Base-by-base conservation (phyloP, 1,139 yeast species). In the Suhomyces anneliseae region DNA sequence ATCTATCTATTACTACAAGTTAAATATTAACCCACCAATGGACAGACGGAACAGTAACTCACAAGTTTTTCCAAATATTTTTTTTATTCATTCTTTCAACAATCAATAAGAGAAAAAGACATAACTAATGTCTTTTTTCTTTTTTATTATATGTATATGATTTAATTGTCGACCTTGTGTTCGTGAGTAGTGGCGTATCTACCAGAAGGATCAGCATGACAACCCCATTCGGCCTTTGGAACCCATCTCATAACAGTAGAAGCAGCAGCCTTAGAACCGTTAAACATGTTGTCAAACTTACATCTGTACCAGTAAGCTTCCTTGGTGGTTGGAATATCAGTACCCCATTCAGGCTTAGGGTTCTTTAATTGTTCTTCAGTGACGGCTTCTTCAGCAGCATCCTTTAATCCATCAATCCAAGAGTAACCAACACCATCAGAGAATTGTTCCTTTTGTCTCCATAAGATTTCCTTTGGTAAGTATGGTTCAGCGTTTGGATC, bases 221-320 rank as follows among this genome's bases (percentile, higher is more conserved):
- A 93, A 54, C 99, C 99, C 99, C 99, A 93, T 72, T 93, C 99
- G 55, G 98, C 98, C 81, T 95, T 93, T 68, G 99, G 99, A 70
- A 93, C 76, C 99, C 99, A 93, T 81, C 99, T 87, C 97, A 89
- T 90, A 52, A 93, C 99, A 24, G 99, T 93, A 41, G 84, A 74
- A 53, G 97, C 98, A 59, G 96, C 99, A 59, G 96, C 93, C 68
- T 83, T 80, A 60, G 87, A 83, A 49, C 90, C 85, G 49, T 66
- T 62, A 85, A 90, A 93, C 61, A 90, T 74, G 61, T 88, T 95
- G 70, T 95, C 99, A 65, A 93, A 93, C 81, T 90, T 88, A 66
- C 86, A 79, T 79, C 99, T 85, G 82, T 93, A 93, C 96, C 97
- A 93, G 83, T 90, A 93, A 45, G 99, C 99, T 78, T 93, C 99